Evolutionary conservation across 768 basidiomycete species (phyloP), one percentile per base, ranked within the genome.

Genomic region (Holtermanniella nyarrowii): DNA sequence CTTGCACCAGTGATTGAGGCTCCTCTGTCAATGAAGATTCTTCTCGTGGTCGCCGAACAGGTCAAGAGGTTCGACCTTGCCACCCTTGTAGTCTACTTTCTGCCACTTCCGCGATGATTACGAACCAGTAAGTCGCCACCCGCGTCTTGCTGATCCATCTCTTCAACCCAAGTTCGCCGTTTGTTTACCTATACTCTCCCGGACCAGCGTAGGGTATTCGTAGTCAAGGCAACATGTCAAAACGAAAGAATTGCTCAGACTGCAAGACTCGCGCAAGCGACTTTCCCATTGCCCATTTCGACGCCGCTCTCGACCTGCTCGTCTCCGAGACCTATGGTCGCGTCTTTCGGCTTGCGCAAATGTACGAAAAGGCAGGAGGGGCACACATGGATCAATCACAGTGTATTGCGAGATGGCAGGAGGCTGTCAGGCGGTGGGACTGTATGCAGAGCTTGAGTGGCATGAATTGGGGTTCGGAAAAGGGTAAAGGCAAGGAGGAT

Each of bases 271-370:
- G 26, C 14, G n/a, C 40, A 4, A 37, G 48, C 20, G 3, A 49
- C 23, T 18, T 56, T 37, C 51, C 62, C n/a, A 44, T 63, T 18
- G 47, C 50, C 21, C 58, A 57, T 16, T 45, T 67, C 27, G 65
- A 67, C 51, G 65, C 62, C n/a, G 65, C 65, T n/a, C 54, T 67
- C 20, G 65, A 67, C 45, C 43, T 67, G 21, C 54, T 67, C n/a
- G 65, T 55, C 12, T 64, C 60, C 26, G 65, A 67, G 13, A 64
- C 65, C 3, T 67, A 64, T 25, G 54, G 60, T 2, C 46, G 61
- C 5, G 46, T 67, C 11, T 52, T 62, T 16, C 41, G 26, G 13
- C 25, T 67, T 18, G 48, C 55, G 5, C 14, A 25, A 5, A 60
- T 57, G 31, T 67, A 62, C 40, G 62, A 67, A 48, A 12, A 44